phyloP scores from a whole-genome alignment of 2,329 filamentous ascomycete species.

The Trichophyton rubrum region DNA sequence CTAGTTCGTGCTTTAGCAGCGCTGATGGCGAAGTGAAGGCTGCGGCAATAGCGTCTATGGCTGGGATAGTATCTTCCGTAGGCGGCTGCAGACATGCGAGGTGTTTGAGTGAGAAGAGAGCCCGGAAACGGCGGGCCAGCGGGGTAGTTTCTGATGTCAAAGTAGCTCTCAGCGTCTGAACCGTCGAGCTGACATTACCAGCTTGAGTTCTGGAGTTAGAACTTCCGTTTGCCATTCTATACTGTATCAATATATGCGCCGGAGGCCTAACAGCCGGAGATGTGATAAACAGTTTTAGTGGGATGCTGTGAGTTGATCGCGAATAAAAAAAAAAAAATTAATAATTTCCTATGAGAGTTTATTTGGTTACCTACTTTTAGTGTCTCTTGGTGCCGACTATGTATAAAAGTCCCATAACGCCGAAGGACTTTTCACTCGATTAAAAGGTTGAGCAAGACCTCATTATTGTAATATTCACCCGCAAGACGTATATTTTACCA shows the following conservation, averaged over 20 bases:
- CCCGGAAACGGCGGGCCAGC: slow-evolving; percentile 81
- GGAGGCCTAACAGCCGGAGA: neutral
- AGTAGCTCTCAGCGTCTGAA: slow-evolving; percentile 48
- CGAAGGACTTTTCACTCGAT: neutral
- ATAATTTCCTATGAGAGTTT: neutral
- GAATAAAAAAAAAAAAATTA: neutral
- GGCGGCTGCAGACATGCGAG: slow-evolving; percentile 57
- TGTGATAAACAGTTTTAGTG: neutral
- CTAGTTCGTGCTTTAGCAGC: slow-evolving; percentile 88
- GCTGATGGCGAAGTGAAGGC: slow-evolving; percentile 76
- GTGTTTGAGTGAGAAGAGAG: slow-evolving; percentile 95
- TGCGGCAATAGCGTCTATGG: slow-evolving; percentile 72
- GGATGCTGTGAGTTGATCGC: neutral
- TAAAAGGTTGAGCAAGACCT: neutral
- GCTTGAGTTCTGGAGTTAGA: neutral
- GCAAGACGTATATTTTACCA: no score
- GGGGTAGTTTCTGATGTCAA: slow-evolving; percentile 69
- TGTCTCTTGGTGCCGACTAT: neutral
- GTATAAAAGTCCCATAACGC: neutral
- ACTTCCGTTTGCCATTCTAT: neutral
- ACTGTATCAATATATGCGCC: neutral
- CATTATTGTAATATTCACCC: no score
- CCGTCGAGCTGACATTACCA: slow-evolving; percentile 14
- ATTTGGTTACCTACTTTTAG: neutral
- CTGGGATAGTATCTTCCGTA: slow-evolving; percentile 46